Evolutionary conservation across 192 early-diverging fungal genomes (phyloP).

Genomic region (Gryganskiella cystojenkinii): DNA sequence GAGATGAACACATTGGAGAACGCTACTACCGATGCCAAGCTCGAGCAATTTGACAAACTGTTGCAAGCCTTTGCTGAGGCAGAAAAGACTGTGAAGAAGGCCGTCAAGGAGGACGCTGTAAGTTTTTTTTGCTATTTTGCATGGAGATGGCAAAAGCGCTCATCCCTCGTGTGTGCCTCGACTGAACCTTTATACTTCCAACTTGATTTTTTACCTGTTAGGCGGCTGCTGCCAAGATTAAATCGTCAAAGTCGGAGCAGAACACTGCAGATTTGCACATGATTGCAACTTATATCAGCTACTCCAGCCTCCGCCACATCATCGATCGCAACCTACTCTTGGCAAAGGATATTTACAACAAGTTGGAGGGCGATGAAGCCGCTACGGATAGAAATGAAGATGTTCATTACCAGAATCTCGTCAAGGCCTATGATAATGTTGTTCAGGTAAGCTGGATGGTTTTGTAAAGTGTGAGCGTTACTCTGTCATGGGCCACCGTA

Average conservation of each 20-base stretch:
- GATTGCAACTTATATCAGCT: conserved; percentile 68
- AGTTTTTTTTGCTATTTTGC: conserved; percentile 2
- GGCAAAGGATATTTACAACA: conserved; percentile 53
- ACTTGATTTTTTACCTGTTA: conserved; percentile 19
- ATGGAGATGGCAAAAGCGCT: background rate
- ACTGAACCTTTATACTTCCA: background rate
- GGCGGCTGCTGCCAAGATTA: conserved; percentile 72
- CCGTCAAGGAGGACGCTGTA: conserved; percentile 72
- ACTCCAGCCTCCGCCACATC: conserved; percentile 58
- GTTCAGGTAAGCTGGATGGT: conserved; percentile 57
- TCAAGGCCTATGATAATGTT: conserved; percentile 73
- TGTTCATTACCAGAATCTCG: conserved; percentile 69
- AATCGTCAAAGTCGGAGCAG: conserved; percentile 74
- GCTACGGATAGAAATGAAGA: conserved; percentile 38
- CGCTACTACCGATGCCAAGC: conserved; percentile 37
- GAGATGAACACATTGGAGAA: conserved; percentile 27
- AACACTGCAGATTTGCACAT: conserved; percentile 64
- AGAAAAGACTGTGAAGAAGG: conserved; percentile 66
- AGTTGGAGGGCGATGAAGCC: conserved; percentile 42
- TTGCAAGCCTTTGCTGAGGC: conserved; percentile 69
- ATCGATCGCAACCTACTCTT: conserved; percentile 69
- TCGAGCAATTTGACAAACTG: conserved; percentile 65
- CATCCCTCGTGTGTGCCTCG: background rate
- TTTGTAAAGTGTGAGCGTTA: no score
- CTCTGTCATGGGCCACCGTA: no score